Percentiles rank a stretch among this genome's conserved stretches.
phyloP scores from a whole-genome alignment of 2,329 filamentous ascomycete genomes.

The Xylariaceae sp. region DNA sequence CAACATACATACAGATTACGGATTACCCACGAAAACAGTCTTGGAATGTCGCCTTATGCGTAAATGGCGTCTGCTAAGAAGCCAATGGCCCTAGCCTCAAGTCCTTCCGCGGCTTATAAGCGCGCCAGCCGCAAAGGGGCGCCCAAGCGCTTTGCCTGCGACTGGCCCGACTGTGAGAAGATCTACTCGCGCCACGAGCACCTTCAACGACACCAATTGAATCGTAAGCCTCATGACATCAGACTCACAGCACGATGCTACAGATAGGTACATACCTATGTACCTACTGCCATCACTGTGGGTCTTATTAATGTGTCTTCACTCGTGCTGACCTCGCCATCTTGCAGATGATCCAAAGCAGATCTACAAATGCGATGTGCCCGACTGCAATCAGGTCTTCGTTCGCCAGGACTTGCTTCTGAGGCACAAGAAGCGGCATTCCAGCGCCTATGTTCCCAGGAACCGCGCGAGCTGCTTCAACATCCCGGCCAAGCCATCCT shows the following conservation, averaged over 20 bases:
- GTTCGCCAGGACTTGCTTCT: conserved; percentile 72
- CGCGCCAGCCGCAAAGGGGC: conserved; percentile 49
- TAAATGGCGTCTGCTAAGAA: conserved; percentile 32
- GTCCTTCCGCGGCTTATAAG: conserved; percentile 36
- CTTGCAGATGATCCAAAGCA: conserved; percentile 68
- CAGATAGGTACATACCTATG: not conserved
- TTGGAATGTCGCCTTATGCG: conserved; percentile 23
- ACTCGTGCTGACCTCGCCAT: conserved; percentile 16
- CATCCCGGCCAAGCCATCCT: conserved; percentile 29
- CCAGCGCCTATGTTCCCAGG: conserved; percentile 46
- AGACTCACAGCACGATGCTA: too few relatives aligned
- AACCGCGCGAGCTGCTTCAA: conserved; percentile 48
- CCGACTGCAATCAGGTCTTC: conserved; percentile 69
- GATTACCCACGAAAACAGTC: not conserved
- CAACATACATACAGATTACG: conserved; percentile 11
- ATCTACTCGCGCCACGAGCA: conserved; percentile 77
- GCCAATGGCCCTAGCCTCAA: conserved; percentile 26
- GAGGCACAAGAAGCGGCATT: conserved; percentile 62
- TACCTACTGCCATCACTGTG: not conserved
- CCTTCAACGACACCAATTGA: conserved; percentile 74
- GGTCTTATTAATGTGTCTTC: conserved; percentile 14
- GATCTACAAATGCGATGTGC: conserved; percentile 71
- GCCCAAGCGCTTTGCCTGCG: conserved; percentile 54
- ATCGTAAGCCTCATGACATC: conserved; percentile 53
- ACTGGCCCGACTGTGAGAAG: conserved; percentile 68